These are phyloP conservation scores for Rosa persica DNA, from an alignment of 306 rosid species.

Conservation along the genomic window DNA sequence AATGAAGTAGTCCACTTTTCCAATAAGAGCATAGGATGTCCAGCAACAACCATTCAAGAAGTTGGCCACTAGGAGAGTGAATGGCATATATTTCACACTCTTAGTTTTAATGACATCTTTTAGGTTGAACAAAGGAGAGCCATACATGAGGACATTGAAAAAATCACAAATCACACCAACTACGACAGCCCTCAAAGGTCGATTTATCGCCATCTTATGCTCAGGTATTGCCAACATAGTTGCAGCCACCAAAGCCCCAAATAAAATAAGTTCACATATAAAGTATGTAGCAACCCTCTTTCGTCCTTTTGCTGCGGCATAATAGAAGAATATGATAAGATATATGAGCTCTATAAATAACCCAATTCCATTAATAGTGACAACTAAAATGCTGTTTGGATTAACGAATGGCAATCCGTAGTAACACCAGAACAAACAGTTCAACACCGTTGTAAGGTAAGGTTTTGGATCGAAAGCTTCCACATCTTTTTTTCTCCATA, in stretches of 20 bases:
- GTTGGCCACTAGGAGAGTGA: conserved; percentile 67
- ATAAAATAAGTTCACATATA: conserved; percentile 31
- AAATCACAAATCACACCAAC: conserved; percentile 62
- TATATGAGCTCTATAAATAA: conserved; percentile 53
- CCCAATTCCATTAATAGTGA: conserved; percentile 30
- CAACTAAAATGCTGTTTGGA: too few species aligned
- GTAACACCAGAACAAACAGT: too few species aligned
- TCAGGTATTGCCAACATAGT: conserved; percentile 43
- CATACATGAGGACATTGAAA: conserved; percentile 69
- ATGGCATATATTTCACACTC: conserved; percentile 81
- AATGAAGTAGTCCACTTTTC: conserved; percentile 46
- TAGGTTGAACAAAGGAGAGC: conserved; percentile 54
- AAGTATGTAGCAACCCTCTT: conserved; percentile 32
- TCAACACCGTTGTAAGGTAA: too few species aligned
- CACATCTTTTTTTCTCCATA: too few species aligned
- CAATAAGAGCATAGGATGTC: conserved; percentile 73
- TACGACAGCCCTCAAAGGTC: conserved; percentile 40
- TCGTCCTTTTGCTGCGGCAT: conserved; percentile 45
- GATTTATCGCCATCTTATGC: background rate
- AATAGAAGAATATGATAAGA: conserved; percentile 42
- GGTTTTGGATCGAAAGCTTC: too few species aligned
- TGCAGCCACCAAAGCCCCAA: conserved; percentile 28
- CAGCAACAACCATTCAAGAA: conserved; percentile 62
- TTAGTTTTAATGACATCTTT: conserved; percentile 52
- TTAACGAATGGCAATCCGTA: too few species aligned